Base-by-base conservation (phyloP, 352 stramenopile species). In the Phytophthora boehmeriae region DNA sequence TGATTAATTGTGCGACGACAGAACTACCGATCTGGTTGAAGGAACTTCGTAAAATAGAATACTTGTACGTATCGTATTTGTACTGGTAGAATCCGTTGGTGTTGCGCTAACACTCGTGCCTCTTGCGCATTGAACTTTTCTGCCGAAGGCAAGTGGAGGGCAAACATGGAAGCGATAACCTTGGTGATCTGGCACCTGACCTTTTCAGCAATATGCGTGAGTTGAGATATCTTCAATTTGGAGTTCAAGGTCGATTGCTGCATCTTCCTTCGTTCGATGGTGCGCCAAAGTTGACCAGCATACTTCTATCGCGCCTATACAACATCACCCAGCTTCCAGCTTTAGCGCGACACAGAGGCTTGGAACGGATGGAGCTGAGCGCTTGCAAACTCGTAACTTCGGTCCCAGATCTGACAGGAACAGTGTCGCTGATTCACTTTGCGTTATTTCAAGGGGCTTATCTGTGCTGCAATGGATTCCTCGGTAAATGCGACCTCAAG, bases 61-160 rank as follows among this genome's bases (percentile, higher is more conserved):
- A 73, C n/a, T 28, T 85, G 76, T 85, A 69, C 28, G 70, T n/a
- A 8, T 51, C 16, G 16, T 48, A 39, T n/a, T n/a, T n/a, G n/a
- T n/a, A 1, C 30, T 49, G 25, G 1, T 1, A 50, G 13, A 2
- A 36, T 39, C 30, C 9, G 13, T 27, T 8, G 27, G 9, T 10
- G 25, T 45, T 47, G 19, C n/a, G 19, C 16, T 51, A 36, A 13
- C n/a, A 20, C 35, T 25, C 19, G 20, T 45, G 11, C 38, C 19
- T 48, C 8, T 13, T 42, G 17, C n/a, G n/a, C 20, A 4, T n/a
- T 17, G 14, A n/a, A 34, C 8, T 16, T 13, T 22, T n/a, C n/a
- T n/a, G n/a, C n/a, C n/a, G n/a, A n/a, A 85, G 76, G n/a, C 73
- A 83, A 53, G 65, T 85, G 16, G 76, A 80, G 68, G 76, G 76